Base-by-base conservation (phyloP, 1,284 basidiomycete species). In the Exobasidium rhododendri region DNA sequence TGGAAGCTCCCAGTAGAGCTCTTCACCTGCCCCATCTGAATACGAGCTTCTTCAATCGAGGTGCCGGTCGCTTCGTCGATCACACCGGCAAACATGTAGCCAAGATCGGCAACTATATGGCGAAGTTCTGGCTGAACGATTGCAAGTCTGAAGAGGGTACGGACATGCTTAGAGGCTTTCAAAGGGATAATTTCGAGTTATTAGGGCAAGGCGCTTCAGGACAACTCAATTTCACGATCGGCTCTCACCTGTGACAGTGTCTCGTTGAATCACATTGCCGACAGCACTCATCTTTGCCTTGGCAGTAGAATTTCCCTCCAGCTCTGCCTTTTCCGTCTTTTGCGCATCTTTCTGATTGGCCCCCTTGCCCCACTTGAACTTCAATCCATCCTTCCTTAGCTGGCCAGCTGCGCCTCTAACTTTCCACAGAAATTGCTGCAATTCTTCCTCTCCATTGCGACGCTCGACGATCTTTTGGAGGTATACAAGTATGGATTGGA, bases 71-170 rank as follows among this genome's bases (percentile, higher is more conserved):
- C 57, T n/a, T 44, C 44, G 13, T 65, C 61, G 24, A 64, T 31
- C 29, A 64, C 53, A 50, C 59, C 63, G n/a, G 57, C 62, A 28
- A 56, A 46, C 30, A 64, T 40, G 11, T 58, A 32, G 28, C 31
- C 56, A 6, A 54, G 32, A 56, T 66, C 64, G 2, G 61, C 52
- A 13, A 66, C 17, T 5, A 66, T 56, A 29, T 66, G 62, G 6
- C 64, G 64, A 20, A 66, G 51, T 44, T 63, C 57, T n/a, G 64
- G 64, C 51, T 66, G 64, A 2, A 66, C 58, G 57, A 66, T 54
- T 20, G 60, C 4, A 24, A 66, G 47, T 31, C 61, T 46, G 17
- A 55, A 31, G 4, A 66, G 40, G 0, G 62, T 63, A 3, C 56
- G 31, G 2, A 66, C 45, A 26, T 66, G 64, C 4, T 59, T 13